Base-by-base conservation (phyloP, 805 yeast genomes). In the Barnettozyma pratensis region DNA sequence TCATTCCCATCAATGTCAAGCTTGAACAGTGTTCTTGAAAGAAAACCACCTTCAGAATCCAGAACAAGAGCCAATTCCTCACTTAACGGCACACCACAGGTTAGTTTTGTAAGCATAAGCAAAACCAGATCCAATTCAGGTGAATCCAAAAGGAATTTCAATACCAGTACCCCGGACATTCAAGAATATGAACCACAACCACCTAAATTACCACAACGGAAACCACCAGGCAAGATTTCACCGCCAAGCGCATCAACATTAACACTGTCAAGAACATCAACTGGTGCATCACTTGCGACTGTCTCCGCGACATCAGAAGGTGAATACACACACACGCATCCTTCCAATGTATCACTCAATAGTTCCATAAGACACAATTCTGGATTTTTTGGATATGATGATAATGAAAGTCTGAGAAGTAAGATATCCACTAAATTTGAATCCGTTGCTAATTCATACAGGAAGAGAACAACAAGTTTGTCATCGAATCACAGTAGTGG, bases 1-100 rank as follows among this genome's bases (percentile, higher is more conserved):
- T 57, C 63, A 7, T 55, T 58, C 44, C 61, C 63, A 25, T 60
- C 63, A 9, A 57, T 57, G 57, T 39, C 61, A 4, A 50, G 56
- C 42, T 50, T 54, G 19, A 54, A 55, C 41, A 52, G 53, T 37
- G 40, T 41, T 11, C 39, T 40, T 26, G 48, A 45, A 11, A 40
- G 42, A 40, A 53, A 50, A n/a, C 48, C 54, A 6, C 47, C 54
- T 7, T 26, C 34, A 0, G 52, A 51, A n/a, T 35, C 42, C 4
- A 42, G 52, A 11, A 44, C 53, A 11, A 44, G 56, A 6, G 48
- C 56, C 4, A 45, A 51, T 19, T 50, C 54, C 9, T 27, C 39
- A 6, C 12, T 41, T n/a, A 26, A n/a, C 7, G 39, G 32, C 5
- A 29, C 49, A 31, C 39, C 47, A n/a, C 42, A 27, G 32, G 19